phyloP scores from a whole-genome alignment of 306 rosid genomes.

The Sicyos edulis region DNA sequence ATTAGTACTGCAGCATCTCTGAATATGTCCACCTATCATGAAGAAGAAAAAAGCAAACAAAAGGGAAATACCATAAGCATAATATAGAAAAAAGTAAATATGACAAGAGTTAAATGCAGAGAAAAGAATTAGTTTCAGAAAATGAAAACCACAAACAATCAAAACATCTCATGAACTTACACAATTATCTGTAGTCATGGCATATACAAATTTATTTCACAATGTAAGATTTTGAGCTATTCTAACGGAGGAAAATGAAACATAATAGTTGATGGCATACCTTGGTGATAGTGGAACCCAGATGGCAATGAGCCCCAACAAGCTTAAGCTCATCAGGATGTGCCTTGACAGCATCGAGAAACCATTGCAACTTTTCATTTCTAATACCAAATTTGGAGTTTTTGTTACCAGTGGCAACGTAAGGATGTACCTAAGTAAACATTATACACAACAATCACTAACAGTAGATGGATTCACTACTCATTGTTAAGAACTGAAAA shows the following conservation, averaged over 20 bases:
- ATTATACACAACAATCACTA: background rate
- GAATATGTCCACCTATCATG: constrained; percentile 78
- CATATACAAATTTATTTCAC: background rate
- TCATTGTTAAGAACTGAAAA: background rate
- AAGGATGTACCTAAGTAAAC: constrained; percentile 66
- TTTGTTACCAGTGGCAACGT: constrained; percentile 94
- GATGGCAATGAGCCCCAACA: constrained; percentile 97
- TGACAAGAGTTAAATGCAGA: background rate
- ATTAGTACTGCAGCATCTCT: constrained; percentile 82
- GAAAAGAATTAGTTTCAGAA: background rate
- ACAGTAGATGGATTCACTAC: background rate
- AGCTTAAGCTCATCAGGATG: constrained; percentile 79
- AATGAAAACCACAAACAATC: background rate
- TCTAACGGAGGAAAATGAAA: background rate
- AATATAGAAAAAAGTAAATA: background rate
- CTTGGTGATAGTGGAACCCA: constrained; percentile 94
- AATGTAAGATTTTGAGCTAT: background rate
- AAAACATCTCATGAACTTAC: background rate
- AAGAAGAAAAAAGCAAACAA: background rate
- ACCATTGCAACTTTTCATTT: constrained; percentile 96
- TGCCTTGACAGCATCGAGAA: constrained; percentile 76
- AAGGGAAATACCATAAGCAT: background rate
- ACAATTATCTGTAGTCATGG: background rate
- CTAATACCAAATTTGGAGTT: constrained; percentile 93
- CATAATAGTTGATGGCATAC: constrained; percentile 28